Evolutionary conservation across 2,329 filamentous ascomycete species (phyloP), one percentile per base, ranked within the genome.

Genomic region (Penicillium italicum): DNA sequence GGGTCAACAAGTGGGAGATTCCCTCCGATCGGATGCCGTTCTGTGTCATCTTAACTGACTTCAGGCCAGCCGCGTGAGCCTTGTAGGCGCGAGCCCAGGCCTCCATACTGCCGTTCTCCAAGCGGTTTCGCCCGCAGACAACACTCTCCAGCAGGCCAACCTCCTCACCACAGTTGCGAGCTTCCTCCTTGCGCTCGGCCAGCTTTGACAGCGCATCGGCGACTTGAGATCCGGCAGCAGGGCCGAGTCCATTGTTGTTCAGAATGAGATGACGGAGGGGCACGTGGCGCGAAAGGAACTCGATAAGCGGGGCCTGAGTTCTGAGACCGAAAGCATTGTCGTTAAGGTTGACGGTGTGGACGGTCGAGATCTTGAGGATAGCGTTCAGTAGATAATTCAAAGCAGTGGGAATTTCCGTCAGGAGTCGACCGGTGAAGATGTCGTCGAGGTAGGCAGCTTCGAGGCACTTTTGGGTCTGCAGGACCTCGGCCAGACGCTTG

Each of bases 271-370:
- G 92, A 75, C 92, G 91, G 40, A 99, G 86, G 3, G 94, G 93
- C 3, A 89, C 85, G 76, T 97, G 93, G 56, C 87, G 83, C 53
- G 89, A 87, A 59, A 99, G 85, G 78, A 99, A 99, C 57, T 90
- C 89, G 64, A 96, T 90, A 46, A 99, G 85, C 10, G 93, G 94
- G 34, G 90, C 91, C 74, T 95, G 89, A 16, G 91, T 96, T 77
- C 96, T 97, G 59, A 97, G 85, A 54, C 94, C 94, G 69, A 99
- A 99, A 43, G 94, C 94, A 76, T 99, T 99, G 77, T 99, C 94
- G 76, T 93, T 96, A 38, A 99, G 83, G 76, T 97, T 95, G 76
- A 99, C 84, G 30, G 92, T 97, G 73, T 89, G 88, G 42, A 99
- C 87, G 55, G 90, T 87, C 1, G 89, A 88, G 51, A 96, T 87